Conservation (phyloP, 1,284 basidiomycete genomes). For the Trichosporon inkin region DNA sequence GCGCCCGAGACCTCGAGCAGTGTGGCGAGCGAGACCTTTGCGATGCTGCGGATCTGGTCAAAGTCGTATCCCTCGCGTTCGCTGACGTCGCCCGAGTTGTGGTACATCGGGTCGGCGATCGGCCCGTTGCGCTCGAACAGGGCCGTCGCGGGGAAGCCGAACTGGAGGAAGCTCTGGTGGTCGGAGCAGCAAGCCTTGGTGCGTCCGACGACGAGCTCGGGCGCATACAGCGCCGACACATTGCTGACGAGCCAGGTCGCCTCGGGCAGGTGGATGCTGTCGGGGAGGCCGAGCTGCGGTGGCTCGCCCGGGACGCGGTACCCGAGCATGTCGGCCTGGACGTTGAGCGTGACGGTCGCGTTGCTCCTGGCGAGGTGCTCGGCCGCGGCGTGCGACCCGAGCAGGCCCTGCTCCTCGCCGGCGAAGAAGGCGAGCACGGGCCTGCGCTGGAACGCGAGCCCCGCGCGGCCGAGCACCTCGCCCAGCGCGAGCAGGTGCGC, state of each 20-base stretch:
- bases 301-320: constrained; percentile 69
- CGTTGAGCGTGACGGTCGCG: constrained; percentile 70
- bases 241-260: constrained; percentile 69
- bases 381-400: constrained; percentile 51
- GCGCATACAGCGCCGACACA: constrained; percentile 65
- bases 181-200: constrained; percentile 79
- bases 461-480: constrained; percentile 60
- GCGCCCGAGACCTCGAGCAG: constrained; percentile 45
- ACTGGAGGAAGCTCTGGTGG: constrained; percentile 71
- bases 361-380: constrained; percentile 43
- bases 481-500: constrained; percentile 71
- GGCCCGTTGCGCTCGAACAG: constrained; percentile 66
- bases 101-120: constrained; percentile 72
- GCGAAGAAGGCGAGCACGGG: constrained; percentile 51
- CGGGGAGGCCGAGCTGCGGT: constrained; percentile 68
- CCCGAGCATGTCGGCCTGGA: constrained; percentile 84
- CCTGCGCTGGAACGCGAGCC: constrained; percentile 53
- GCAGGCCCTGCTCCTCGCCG: constrained; percentile 54
- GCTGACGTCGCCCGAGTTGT: constrained; percentile 65
- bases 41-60: constrained; percentile 70
- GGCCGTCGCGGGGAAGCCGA: constrained; percentile 75
- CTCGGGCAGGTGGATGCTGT: constrained; percentile 71
- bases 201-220: constrained; percentile 72
- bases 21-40: constrained; percentile 64
- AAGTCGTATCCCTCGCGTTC: constrained; percentile 73